phyloP scores from a whole-genome alignment of 2,329 filamentous ascomycete genomes.

The Neonectria coccinea region DNA sequence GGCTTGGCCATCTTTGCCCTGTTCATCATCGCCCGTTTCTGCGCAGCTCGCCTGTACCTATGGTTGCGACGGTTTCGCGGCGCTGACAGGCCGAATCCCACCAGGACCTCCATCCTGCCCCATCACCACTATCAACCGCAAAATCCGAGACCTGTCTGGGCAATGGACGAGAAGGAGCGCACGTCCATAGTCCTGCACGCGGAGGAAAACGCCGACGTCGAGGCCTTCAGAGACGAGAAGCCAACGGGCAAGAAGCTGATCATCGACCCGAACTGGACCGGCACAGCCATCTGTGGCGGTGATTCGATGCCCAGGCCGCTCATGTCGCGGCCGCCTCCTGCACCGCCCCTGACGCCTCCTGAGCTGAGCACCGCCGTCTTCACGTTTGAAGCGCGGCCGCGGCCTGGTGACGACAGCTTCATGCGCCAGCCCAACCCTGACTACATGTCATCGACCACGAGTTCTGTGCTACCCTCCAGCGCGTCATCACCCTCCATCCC shows the following conservation, averaged over 20 bases:
- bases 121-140: conserved; percentile 34
- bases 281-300: conserved; percentile 33
- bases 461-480: conserved; percentile 43
- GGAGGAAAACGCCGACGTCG: conserved; percentile 21
- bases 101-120: conserved; percentile 33
- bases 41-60: conserved; percentile 41
- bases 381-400: conserved; percentile 54
- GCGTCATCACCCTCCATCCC: conserved; percentile 50
- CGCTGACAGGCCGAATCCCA: conserved; percentile 39
- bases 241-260: conserved; percentile 34
- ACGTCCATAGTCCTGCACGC: conserved; percentile 20
- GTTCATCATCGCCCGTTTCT: conserved; percentile 50
- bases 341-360: conserved; percentile 63
- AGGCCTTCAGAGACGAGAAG: conserved; percentile 28
- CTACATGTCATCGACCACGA: conserved; percentile 55
- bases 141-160: conserved; percentile 35
- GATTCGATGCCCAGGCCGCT: conserved; percentile 47
- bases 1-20: conserved; percentile 52
- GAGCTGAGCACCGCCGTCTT: conserved; percentile 57
- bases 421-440: conserved; percentile 65
- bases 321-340: conserved; percentile 56
- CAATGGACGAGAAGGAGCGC: conserved; percentile 45
- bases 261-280: conserved; percentile 46
- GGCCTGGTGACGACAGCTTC: conserved; percentile 49
- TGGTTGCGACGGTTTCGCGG: conserved; percentile 46